phyloP scores from a whole-genome alignment of 805 yeast genomes.

The Myxozyma neglecta region DNA sequence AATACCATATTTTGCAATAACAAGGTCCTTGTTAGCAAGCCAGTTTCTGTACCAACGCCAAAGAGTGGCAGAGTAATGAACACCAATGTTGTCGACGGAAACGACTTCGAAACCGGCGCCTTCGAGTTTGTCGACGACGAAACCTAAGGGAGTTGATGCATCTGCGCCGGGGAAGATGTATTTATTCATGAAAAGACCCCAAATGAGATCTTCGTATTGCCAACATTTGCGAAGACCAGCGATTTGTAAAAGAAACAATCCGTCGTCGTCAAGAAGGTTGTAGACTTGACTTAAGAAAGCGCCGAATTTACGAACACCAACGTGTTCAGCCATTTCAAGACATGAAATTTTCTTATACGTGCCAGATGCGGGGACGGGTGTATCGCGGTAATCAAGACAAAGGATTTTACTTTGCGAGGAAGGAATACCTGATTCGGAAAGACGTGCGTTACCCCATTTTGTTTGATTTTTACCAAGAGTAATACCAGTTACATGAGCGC shows the following conservation, averaged over 20 bases:
- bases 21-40: slow-evolving; percentile 78
- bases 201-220: slow-evolving; percentile 91
- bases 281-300: slow-evolving; percentile 76
- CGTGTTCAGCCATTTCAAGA: slow-evolving; percentile 95
- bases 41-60: slow-evolving; percentile 96
- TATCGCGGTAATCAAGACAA: slow-evolving; percentile 86
- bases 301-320: slow-evolving; percentile 81
- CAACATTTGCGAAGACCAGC: slow-evolving; percentile 88
- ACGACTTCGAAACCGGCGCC: slow-evolving; percentile 84
- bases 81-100: slow-evolving; percentile 84
- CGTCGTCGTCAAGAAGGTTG: slow-evolving; percentile 89
- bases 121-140: slow-evolving; percentile 74
- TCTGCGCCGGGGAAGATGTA: slow-evolving; percentile 97
- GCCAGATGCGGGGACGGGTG: slow-evolving; percentile 66
- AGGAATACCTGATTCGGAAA: slow-evolving; percentile 66
- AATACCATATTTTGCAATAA: slow-evolving; percentile 74
- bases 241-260: slow-evolving; percentile 80
- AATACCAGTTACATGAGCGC: slow-evolving; percentile 84
- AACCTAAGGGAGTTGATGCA: slow-evolving; percentile 90
- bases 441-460: slow-evolving; percentile 75
- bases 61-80: slow-evolving; percentile 85
- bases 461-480: slow-evolving; percentile 91
- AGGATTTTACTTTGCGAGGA: slow-evolving; percentile 70
- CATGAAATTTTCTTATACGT: slow-evolving; percentile 84
- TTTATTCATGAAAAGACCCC: slow-evolving; percentile 97